These are phyloP conservation scores for Erodium trifolium DNA, from an alignment of 441 rosid genomes.

Conservation along the genomic window DNA sequence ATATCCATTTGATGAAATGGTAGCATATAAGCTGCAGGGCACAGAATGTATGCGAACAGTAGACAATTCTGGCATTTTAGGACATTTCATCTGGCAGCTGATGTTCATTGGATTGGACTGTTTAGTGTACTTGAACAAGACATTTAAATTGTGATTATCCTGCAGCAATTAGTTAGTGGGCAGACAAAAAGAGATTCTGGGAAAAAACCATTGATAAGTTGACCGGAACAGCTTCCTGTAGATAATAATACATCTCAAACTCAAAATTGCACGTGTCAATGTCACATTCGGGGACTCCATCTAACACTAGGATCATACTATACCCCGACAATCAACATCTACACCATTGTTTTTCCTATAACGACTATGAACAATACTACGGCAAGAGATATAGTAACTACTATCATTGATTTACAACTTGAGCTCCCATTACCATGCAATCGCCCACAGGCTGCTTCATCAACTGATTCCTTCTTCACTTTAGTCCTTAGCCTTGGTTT, in stretches of 20 bases:
- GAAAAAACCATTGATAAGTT: neutral
- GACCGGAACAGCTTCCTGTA: neutral
- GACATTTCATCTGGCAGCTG: too few species aligned
- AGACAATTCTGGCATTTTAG: too few species aligned
- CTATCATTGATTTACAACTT: neutral
- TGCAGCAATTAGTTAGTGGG: neutral
- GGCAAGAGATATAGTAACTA: neutral
- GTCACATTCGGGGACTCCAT: neutral
- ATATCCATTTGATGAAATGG: too few species aligned
- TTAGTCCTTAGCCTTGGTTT: neutral
- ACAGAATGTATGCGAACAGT: too few species aligned
- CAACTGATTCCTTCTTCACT: neutral
- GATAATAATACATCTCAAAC: neutral
- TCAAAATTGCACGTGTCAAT: neutral
- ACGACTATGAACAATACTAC: neutral
- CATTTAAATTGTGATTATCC: neutral
- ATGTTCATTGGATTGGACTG: too few species aligned
- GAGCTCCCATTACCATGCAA: neutral
- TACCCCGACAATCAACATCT: neutral
- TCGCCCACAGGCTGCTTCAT: neutral
- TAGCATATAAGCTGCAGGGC: too few species aligned
- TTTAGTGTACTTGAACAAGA: neutral
- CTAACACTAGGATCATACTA: neutral
- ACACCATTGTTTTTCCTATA: neutral
- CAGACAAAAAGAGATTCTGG: neutral